Evolutionary conservation across 2,329 filamentous ascomycete genomes (phyloP), one percentile per base, ranked within the genome.

Genomic region (Cadophora sp.): DNA sequence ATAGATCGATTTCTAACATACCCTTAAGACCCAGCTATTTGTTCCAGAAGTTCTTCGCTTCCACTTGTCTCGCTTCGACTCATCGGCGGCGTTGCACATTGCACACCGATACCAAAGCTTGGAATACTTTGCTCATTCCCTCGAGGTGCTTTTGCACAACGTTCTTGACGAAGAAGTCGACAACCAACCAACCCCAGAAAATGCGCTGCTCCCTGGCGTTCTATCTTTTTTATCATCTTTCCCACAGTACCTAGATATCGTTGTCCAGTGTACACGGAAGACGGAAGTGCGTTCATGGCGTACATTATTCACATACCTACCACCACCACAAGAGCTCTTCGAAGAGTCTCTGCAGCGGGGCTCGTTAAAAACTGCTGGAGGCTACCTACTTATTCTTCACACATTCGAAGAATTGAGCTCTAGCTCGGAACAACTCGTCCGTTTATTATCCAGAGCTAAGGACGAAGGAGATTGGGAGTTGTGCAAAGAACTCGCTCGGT

Each of bases 91-190:
- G 0, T 85, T 96, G 53, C 89, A 90, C 66, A 83, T 98, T 16
- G 93, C 93, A 8, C 90, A 92, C 73, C 91, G 94, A 73, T 98
- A 97, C 76, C 89, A 94, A 73, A 85, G 92, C 66, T 84, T 99
- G 3, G 91, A 92, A 61, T 99, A 99, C 77, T 97, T 98, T 76
- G 87, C 94, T 0, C 96, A 99, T 76, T 95, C 92, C 0, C 84
- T 99, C 33, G 96, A 99, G 78, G 88, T 99, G 51, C 84, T 99
- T 22, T 84, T 99, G 14, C 96, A 99, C 77, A 91, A 96, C 71
- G 94, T 98, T 4, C 84, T 99, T 1, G 96, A 99, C 74, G 93
- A 97, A 71, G 96, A 97, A 78, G 95, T 97, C 1, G 96, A 98
- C 74, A 86, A 86, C 0, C 83, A 84, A 4, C 88, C 88, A 1